Base-by-base conservation (phyloP, 2,329 filamentous ascomycete genomes). In the Beauveria bassiana region DNA sequence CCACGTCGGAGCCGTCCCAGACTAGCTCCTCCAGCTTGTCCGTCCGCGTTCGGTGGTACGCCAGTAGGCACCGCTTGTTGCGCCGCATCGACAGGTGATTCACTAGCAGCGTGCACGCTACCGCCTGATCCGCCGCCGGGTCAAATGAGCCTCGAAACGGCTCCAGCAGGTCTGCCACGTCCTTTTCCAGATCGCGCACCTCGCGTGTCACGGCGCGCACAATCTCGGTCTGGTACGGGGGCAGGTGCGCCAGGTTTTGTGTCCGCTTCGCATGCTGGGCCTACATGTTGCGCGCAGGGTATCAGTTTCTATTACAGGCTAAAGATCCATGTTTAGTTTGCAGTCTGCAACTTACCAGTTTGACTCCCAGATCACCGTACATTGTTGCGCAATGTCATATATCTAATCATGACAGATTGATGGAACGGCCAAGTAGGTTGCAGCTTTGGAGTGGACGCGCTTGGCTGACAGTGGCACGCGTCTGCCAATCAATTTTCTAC, bases 181-280 rank as follows among this genome's bases (percentile, higher is more conserved):
- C 91, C 72, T 89, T 91, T 74, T 98, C 89, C 9, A 99, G 83
- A 68, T 98, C 93, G 68, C 93, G 89, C 24, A 97, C 92, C 81
- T 99, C 95, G 69, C 92, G 88, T 2, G 91, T 89, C 54, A 96
- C 89, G 22, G 86, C 85, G 62, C 93, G 92, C 60, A 98, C 91
- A 50, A 96, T 83, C 71, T 98, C 95, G 31, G 92, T 88, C 75
- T 96, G 92, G 73, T 98, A 98, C 3, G 92, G 88, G 1, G 95
- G 95, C 3, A 99, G 84, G 72, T 96, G 86, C 38, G 87, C 79
- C 61, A 99, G 85, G 66, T 90, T 89, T 75, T 95, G 91, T 20
- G 90, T 96, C 72, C 95, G 86, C 81, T 98, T 98, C 73, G 95
- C 95, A 80, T 98, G 90, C 79, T 93, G 89, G 68, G 96, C 93